Percentiles rank a stretch among this genome's conserved stretches.
Conservation (phyloP, 192 early-diverging fungal genomes). For the Spizellomyces punctatus region DNA sequence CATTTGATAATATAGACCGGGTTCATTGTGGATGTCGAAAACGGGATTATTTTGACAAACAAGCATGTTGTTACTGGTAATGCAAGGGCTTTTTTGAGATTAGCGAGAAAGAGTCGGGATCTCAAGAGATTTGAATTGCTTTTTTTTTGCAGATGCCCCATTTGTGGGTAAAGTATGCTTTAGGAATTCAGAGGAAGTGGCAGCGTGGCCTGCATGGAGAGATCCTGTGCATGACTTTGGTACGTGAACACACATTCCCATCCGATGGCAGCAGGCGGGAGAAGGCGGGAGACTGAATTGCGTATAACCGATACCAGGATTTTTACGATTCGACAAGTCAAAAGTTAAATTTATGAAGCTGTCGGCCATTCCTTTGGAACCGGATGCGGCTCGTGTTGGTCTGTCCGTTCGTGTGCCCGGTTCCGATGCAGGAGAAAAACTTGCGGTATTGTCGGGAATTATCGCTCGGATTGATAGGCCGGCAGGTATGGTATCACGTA, state of each 20-base stretch:
- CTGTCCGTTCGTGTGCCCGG: slow-evolving; percentile 68
- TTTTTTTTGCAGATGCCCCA: slow-evolving; percentile 47
- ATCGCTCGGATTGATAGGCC: slow-evolving; percentile 38
- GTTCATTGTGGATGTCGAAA: slow-evolving; percentile 74
- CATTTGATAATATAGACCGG: slow-evolving; percentile 54
- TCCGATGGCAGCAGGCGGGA: not conserved
- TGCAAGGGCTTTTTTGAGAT: not conserved
- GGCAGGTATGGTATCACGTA: slow-evolving; percentile 4
- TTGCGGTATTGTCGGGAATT: slow-evolving; percentile 36
- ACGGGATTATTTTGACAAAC: slow-evolving; percentile 68
- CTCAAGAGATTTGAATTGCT: no score
- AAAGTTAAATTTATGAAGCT: slow-evolving; percentile 73
- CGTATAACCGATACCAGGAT: slow-evolving; percentile 29
- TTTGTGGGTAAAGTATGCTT: slow-evolving; percentile 40
- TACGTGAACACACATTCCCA: not conserved
- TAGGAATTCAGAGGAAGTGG: slow-evolving; percentile 60
- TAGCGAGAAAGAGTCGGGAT: no score
- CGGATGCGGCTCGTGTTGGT: slow-evolving; percentile 71
- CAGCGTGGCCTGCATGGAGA: slow-evolving; percentile 67
- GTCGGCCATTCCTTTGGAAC: slow-evolving; percentile 31
- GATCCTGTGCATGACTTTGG: slow-evolving; percentile 76
- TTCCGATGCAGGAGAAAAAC: slow-evolving; percentile 38
- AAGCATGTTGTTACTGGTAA: slow-evolving; percentile 61
- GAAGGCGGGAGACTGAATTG: no score
- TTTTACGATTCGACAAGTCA: slow-evolving; percentile 67